Percentiles rank a stretch among this genome's conserved stretches.
Evolutionary conservation across 345 rosid genomes (phyloP).

Genomic region (Syzygium grande): DNA sequence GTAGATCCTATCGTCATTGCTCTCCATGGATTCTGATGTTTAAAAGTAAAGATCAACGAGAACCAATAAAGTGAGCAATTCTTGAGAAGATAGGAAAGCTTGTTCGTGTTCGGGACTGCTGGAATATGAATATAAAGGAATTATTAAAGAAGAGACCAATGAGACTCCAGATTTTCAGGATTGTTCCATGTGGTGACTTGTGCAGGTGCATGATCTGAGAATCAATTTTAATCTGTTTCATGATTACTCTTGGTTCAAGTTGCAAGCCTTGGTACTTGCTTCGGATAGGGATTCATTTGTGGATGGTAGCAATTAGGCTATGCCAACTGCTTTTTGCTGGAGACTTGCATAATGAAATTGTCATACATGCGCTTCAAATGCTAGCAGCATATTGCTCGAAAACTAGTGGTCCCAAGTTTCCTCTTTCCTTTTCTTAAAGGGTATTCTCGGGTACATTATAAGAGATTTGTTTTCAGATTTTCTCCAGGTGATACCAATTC

Average conservation of each 20-base stretch:
- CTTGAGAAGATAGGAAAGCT: neutral
- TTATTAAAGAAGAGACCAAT: neutral
- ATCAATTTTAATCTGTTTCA: neutral
- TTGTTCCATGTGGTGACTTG: neutral
- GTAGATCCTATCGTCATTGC: neutral
- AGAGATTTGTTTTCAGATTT: slow-evolving; percentile 38
- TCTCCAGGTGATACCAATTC: slow-evolving; percentile 83
- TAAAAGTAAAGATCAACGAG: neutral
- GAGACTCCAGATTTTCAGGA: neutral
- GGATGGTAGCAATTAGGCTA: neutral
- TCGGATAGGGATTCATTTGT: neutral
- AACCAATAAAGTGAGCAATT: neutral
- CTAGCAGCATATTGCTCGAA: neutral
- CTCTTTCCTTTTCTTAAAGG: neutral
- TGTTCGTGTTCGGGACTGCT: neutral
- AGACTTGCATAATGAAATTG: neutral
- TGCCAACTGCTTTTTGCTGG: neutral
- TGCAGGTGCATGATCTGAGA: neutral
- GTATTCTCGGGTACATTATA: neutral
- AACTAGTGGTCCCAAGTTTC: neutral
- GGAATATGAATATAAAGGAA: neutral
- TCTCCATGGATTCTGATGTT: neutral
- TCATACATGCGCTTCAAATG: neutral
- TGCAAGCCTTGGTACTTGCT: neutral
- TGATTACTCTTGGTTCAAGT: neutral